Evolutionary conservation across 805 yeast species (phyloP).

Genomic region (Saccharomycopsis sp.): DNA sequence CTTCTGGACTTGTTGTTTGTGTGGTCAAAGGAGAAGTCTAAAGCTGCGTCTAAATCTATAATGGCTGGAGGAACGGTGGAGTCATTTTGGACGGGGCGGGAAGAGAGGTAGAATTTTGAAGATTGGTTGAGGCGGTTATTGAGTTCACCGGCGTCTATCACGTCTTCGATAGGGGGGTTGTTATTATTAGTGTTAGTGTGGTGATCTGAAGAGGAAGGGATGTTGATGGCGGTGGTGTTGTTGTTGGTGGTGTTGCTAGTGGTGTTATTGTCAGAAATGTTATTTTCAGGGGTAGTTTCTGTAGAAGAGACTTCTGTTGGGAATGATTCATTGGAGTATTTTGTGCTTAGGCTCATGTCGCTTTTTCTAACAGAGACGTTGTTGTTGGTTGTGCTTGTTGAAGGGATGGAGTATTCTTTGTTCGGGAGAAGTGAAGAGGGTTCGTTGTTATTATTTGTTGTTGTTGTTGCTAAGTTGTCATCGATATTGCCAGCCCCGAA

Average conservation of each 20-base stretch:
- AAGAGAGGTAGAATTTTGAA: conserved; percentile 20
- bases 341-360: conserved; percentile 17
- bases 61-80: conserved; percentile 41
- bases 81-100: conserved; percentile 20
- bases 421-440: conserved; percentile 4
- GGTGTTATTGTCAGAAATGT: background rate
- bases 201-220: too few relatives aligned
- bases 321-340: conserved; percentile 21
- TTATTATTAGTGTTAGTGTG: conserved; percentile 14
- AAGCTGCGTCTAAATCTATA: conserved; percentile 48
- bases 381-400: background rate
- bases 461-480: background rate
- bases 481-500: conserved; percentile 6
- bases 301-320: conserved; percentile 21
- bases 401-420: conserved; percentile 14
- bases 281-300: conserved; percentile 25
- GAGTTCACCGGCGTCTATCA: conserved; percentile 13
- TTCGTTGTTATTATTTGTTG: background rate
- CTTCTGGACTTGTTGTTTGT: conserved; percentile 24
- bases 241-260: background rate
- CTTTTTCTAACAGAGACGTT: conserved; percentile 11
- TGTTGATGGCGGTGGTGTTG: too few relatives aligned
- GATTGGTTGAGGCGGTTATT: conserved; percentile 20
- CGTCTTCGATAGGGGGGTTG: conserved; percentile 4
- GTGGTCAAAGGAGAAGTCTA: conserved; percentile 29